Base-by-base conservation (phyloP, 345 rosid genomes). In the Eucalyptus urophylla region DNA sequence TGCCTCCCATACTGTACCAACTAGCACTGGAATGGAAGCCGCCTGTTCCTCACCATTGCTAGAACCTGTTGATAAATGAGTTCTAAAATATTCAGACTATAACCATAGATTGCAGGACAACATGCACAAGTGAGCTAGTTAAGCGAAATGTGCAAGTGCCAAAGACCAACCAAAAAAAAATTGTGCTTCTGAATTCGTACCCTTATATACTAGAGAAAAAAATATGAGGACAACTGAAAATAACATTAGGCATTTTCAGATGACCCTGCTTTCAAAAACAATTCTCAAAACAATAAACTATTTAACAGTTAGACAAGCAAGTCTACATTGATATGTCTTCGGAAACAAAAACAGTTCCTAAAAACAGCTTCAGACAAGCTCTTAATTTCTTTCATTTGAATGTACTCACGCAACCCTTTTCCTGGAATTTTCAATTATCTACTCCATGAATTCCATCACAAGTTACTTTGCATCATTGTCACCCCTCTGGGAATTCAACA, bases 1-100 rank as follows among this genome's bases (percentile, higher is more conserved):
- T 14, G 97, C 94, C 88, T 96, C 98, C 99, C 99, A 97, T 33
- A 98, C 97, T 29, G 94, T 92, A 88, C 99, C 99, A 53, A 94
- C 97, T 13, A 94, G 92, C 92, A 92, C 96, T 4, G 97, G 96
- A 44, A 96, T 94, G 3, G 92, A 56, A 0, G 90, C 90, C 91
- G 91, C 92, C 85, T 90, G 89, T 86, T 92, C 95, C 88, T 94
- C 92, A 50, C 92, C 91, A 86, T 29, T 86, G 86, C 87, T 53
- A 50, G 97, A 91, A 91, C 96, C 98, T 95, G 95, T 92, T 80
- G 47, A 80, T 60, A 37, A 89, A 50, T 62, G 33, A 31, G 5
- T 40, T 76, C 47, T 21, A 40, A 76, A 76, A 40, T 11, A 40
- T 76, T 53, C 13, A 80, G 86, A 11, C 47, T 40, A 21, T 76